Conservation (phyloP, 1,139 yeast genomes). For the Yamadazyma pseudoaaseri region DNA sequence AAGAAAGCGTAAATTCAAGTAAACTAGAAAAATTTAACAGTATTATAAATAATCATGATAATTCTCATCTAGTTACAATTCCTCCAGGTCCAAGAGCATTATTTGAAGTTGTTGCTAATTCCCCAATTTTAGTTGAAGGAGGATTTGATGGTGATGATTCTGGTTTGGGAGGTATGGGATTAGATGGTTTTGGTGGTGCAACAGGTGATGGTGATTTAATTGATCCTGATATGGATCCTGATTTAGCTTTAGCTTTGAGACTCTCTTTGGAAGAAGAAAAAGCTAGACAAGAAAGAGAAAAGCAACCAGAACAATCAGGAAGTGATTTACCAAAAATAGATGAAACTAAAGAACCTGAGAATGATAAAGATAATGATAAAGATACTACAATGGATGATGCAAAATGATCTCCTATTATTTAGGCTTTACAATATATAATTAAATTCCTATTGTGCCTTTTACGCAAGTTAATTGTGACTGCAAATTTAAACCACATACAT, state of each 20-base stretch:
- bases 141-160: constrained; percentile 46
- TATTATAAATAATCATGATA: constrained; percentile 71
- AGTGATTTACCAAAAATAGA: constrained; percentile 32
- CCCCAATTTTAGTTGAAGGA: constrained; percentile 66
- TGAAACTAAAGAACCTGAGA: constrained; percentile 24
- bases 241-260: constrained; percentile 89
- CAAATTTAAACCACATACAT: constrained; percentile 3
- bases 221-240: constrained; percentile 96
- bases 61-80: constrained; percentile 80
- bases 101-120: constrained; percentile 69
- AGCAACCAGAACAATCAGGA: constrained; percentile 31
- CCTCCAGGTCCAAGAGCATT: constrained; percentile 85
- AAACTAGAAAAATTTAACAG: constrained; percentile 79
- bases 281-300: constrained; percentile 69
- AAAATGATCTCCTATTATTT: too few relatives aligned
- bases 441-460: too few relatives aligned
- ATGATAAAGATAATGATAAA: constrained; percentile 16
- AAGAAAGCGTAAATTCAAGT: constrained; percentile 72
- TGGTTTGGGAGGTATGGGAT: constrained; percentile 39
- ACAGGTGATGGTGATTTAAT: constrained; percentile 58
- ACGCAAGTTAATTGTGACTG: too few relatives aligned
- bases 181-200: constrained; percentile 47
- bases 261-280: constrained; percentile 82
- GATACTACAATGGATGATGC: constrained; percentile 12
- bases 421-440: neutral